Conservation (phyloP, 2,329 filamentous ascomycete species). For the Ophiocordyceps camponoti-saundersi region DNA sequence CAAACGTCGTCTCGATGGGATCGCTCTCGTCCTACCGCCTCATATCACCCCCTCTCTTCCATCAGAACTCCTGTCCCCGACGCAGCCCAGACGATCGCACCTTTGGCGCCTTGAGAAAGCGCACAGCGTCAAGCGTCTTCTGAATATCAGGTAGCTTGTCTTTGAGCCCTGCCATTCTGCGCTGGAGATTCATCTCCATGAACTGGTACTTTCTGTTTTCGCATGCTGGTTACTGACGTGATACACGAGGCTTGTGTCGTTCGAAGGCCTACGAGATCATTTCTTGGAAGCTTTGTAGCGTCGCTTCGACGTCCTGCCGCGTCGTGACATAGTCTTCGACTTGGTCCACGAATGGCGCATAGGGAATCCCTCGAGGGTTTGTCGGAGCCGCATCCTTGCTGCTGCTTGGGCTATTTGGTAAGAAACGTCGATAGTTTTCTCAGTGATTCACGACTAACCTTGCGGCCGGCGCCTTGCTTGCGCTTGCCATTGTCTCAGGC, state of each 20-base stretch:
- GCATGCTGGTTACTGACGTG: conserved; percentile 2
- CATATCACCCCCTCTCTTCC: not conserved
- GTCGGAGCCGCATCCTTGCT: conserved; percentile 36
- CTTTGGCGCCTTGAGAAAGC: conserved; percentile 63
- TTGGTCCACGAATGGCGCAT: conserved; percentile 72
- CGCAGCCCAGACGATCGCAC: conserved; percentile 24
- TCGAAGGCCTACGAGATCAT: conserved; percentile 62
- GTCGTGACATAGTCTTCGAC: conserved; percentile 77
- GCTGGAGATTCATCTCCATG: conserved; percentile 90
- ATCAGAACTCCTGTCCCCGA: not conserved
- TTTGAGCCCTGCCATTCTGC: conserved; percentile 62
- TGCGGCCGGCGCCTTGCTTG: conserved; percentile 18
- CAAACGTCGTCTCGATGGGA: conserved; percentile 81
- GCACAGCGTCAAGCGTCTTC: conserved; percentile 85
- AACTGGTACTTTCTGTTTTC: conserved; percentile 84
- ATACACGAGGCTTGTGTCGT: not conserved
- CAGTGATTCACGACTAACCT: conserved; percentile 11
- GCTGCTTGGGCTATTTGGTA: conserved; percentile 2
- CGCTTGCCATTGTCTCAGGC: conserved; percentile 20
- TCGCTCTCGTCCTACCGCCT: conserved; percentile 32
- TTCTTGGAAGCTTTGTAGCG: conserved; percentile 72
- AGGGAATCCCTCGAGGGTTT: conserved; percentile 70
- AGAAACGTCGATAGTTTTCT: not conserved
- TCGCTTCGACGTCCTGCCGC: conserved; percentile 62
- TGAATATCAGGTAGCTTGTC: conserved; percentile 97